These are phyloP conservation scores for Evansstolkia leycettana DNA, from an alignment of 495 filamentous ascomycete species.

Conservation along the genomic window DNA sequence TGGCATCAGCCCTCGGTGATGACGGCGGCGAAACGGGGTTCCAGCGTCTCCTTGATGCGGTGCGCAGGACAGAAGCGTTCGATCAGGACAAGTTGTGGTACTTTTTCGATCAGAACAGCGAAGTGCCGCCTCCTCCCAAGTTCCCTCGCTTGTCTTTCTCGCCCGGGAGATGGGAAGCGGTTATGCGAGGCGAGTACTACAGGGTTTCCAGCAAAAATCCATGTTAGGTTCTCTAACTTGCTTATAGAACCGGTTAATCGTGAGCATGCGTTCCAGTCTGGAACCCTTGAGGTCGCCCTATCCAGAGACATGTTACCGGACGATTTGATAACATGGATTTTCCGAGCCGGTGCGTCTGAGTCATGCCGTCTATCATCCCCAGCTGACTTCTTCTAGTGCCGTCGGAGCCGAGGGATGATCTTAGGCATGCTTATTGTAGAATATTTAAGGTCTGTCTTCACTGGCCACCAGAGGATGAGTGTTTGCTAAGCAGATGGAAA, in stretches of 20 bases:
- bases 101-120: slow-evolving; percentile 43
- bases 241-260: slow-evolving; percentile 34
- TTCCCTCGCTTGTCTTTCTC: slow-evolving; percentile 22
- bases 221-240: slow-evolving; percentile 3
- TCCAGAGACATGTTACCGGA: slow-evolving; percentile 46
- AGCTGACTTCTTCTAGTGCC: slow-evolving; percentile 30
- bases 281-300: slow-evolving; percentile 50
- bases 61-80: slow-evolving; percentile 63
- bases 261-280: slow-evolving; percentile 54
- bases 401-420: slow-evolving; percentile 43
- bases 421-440: slow-evolving; percentile 54
- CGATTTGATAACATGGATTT: slow-evolving; percentile 61
- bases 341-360: slow-evolving; percentile 41
- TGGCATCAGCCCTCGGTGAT: slow-evolving; percentile 33
- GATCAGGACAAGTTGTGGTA: slow-evolving; percentile 47
- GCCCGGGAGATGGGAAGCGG: slow-evolving; percentile 13
- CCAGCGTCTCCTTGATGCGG: slow-evolving; percentile 51
- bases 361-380: not conserved
- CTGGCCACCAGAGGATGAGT: no score
- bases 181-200: slow-evolving; percentile 22
- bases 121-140: slow-evolving; percentile 18
- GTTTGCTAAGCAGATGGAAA: no score
- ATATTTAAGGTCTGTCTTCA: slow-evolving; percentile 28
- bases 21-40: slow-evolving; percentile 41
- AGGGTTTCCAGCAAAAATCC: no score